These are phyloP conservation scores for Malassezia pachydermatis DNA, from an alignment of 1,284 basidiomycete genomes.

Conservation along the genomic window DNA sequence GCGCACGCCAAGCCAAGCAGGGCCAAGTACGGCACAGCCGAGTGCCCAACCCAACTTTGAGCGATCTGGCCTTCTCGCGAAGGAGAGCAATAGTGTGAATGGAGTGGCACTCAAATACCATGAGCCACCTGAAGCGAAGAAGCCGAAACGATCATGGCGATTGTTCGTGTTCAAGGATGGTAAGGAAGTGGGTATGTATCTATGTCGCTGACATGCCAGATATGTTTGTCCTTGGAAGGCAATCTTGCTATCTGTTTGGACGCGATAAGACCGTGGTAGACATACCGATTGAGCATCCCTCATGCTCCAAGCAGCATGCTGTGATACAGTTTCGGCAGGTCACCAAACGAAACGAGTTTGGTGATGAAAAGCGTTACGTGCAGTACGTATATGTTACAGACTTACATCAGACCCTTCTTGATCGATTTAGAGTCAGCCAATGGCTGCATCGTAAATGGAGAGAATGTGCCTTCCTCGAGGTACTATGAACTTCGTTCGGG, in stretches of 20 bases:
- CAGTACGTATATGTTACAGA: constrained; percentile 15
- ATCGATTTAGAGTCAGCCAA: constrained; percentile 97
- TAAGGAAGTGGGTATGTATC: constrained; percentile 71
- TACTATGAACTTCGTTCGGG: constrained; percentile 79
- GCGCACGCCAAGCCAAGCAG: too few relatives aligned
- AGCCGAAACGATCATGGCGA: constrained; percentile 78
- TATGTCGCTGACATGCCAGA: constrained; percentile 13
- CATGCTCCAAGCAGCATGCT: constrained; percentile 96
- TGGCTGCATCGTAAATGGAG: constrained; percentile 79
- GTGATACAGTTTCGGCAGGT: constrained; percentile 86
- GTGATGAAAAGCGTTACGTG: constrained; percentile 56
- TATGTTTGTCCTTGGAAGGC: constrained; percentile 52
- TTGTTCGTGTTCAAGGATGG: constrained; percentile 92
- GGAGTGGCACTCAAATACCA: constrained; percentile 93
- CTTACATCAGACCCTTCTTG: constrained; percentile 51
- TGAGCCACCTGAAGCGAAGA: constrained; percentile 93
- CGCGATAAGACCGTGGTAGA: constrained; percentile 63
- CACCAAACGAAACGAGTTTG: constrained; percentile 76
- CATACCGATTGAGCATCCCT: constrained; percentile 84
- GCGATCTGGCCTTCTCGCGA: constrained; percentile 79
- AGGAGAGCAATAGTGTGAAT: constrained; percentile 59
- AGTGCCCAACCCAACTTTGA: constrained; percentile 65
- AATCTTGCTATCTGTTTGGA: constrained; percentile 88
- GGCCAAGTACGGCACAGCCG: background rate
- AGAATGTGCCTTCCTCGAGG: constrained; percentile 69